Conservation (phyloP, 1,284 basidiomycete genomes). For the Quambalaria eucalypti region DNA sequence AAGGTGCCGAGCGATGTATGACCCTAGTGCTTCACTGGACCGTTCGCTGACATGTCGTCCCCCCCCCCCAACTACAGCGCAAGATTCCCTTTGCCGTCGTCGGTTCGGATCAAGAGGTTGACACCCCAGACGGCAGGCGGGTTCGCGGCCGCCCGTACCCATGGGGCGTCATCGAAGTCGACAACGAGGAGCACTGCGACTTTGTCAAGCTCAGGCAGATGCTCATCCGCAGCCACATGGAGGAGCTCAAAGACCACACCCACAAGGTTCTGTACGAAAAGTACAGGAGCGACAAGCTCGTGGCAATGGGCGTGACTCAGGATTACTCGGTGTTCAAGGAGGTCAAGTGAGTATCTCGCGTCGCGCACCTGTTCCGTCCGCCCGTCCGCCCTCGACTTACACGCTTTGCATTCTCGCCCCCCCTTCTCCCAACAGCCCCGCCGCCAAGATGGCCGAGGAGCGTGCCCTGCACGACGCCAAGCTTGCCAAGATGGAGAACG, state of each 20-base stretch:
- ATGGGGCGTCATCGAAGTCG: constrained; percentile 45
- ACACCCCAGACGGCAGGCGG: constrained; percentile 40
- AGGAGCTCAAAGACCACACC: constrained; percentile 46
- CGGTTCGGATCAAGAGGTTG: constrained; percentile 41
- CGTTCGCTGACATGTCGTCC: not conserved
- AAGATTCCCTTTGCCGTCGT: constrained; percentile 45
- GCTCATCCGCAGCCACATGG: constrained; percentile 47
- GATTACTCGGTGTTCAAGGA: constrained; percentile 45
- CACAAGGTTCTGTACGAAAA: constrained; percentile 42
- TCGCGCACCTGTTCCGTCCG: not conserved
- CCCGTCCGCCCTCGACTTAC: no score
- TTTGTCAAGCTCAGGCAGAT: constrained; percentile 47
- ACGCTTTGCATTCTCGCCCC: not conserved
- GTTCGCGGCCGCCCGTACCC: constrained; percentile 45
- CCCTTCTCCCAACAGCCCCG: constrained; percentile 11
- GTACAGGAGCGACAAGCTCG: constrained; percentile 42
- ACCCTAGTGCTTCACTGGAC: not conserved
- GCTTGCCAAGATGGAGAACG: constrained; percentile 46
- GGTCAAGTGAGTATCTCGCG: constrained; percentile 14
- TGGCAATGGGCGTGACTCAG: constrained; percentile 40
- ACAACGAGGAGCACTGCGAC: constrained; percentile 46
- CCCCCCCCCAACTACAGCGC: constrained; percentile 10
- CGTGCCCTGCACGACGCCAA: constrained; percentile 45
- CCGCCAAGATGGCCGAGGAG: constrained; percentile 44
- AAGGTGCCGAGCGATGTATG: not conserved